Conservation (phyloP, 352 stramenopile genomes). For the Phytophthora crassamura region DNA sequence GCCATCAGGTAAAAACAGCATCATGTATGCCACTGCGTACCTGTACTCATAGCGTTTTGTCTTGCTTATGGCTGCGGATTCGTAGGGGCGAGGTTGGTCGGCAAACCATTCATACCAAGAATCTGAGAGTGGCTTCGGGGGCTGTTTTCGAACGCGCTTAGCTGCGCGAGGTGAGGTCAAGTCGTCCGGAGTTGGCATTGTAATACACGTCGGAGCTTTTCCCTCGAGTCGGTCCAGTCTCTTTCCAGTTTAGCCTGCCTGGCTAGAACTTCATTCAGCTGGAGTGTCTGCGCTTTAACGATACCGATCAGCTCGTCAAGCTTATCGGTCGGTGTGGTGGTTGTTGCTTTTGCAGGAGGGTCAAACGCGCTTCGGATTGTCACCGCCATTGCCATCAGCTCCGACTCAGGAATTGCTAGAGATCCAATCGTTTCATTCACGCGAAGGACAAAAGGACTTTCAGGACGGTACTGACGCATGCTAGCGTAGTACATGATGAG, state of each 20-base stretch:
- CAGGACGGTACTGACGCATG: neutral
- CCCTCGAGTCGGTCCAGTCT: neutral
- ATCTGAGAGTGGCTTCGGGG: too few relatives aligned
- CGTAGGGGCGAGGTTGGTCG: too few relatives aligned
- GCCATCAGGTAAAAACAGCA: too few relatives aligned
- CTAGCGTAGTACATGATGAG: neutral
- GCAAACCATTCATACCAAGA: too few relatives aligned
- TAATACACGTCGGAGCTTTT: neutral
- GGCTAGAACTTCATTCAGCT: neutral
- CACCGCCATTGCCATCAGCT: neutral
- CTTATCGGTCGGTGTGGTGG: neutral
- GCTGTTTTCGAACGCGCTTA: too few relatives aligned
- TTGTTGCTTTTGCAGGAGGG: neutral
- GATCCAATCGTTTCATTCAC: too few relatives aligned
- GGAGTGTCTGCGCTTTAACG: neutral
- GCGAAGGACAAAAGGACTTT: too few relatives aligned
- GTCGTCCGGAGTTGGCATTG: too few relatives aligned
- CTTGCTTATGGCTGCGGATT: too few relatives aligned
- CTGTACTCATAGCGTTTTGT: too few relatives aligned
- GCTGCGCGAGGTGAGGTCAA: too few relatives aligned
- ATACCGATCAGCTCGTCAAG: neutral
- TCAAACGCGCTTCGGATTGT: neutral
- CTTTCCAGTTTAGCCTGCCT: neutral
- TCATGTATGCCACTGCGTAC: too few relatives aligned
- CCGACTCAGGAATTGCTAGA: neutral